Percentiles rank a stretch among this genome's conserved stretches.
Evolutionary conservation across 2,329 filamentous ascomycete species (phyloP).

Genomic region (Penicillium nordicum): DNA sequence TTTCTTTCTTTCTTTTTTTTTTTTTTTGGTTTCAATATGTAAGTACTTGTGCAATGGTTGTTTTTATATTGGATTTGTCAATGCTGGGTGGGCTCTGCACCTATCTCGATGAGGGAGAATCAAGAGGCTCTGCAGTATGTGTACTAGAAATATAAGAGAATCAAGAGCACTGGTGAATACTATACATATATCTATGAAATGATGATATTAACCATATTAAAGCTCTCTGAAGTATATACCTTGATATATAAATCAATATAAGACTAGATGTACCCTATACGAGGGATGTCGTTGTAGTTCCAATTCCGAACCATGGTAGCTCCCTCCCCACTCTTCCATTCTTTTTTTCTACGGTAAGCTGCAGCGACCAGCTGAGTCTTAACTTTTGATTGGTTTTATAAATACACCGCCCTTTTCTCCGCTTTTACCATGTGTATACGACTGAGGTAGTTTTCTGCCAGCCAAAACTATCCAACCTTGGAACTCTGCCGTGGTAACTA

Average conservation of each 20-base stretch:
- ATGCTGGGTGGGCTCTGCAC: constrained; percentile 1
- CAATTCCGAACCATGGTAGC: constrained; percentile 28
- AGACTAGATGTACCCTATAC: neutral
- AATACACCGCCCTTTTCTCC: neutral
- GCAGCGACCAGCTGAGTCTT: neutral
- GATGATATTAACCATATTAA: neutral
- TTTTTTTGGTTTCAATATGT: neutral
- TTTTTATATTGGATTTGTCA: neutral
- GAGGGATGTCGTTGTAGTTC: constrained; percentile 1
- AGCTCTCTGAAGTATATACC: neutral
- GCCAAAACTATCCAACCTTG: neutral
- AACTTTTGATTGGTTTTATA: neutral
- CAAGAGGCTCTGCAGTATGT: neutral
- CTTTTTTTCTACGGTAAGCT: constrained; percentile 1
- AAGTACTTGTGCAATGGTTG: neutral
- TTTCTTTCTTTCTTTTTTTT: neutral
- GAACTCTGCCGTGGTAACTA: neutral
- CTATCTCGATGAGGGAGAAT: neutral
- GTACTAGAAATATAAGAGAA: neutral
- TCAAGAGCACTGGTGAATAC: neutral
- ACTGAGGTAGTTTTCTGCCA: neutral
- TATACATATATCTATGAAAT: neutral
- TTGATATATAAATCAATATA: neutral
- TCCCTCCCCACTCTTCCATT: constrained; percentile 18
- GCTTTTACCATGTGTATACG: neutral